Conservation (phyloP, 2,329 filamentous ascomycete genomes). For the Neoascochyta sp. region DNA sequence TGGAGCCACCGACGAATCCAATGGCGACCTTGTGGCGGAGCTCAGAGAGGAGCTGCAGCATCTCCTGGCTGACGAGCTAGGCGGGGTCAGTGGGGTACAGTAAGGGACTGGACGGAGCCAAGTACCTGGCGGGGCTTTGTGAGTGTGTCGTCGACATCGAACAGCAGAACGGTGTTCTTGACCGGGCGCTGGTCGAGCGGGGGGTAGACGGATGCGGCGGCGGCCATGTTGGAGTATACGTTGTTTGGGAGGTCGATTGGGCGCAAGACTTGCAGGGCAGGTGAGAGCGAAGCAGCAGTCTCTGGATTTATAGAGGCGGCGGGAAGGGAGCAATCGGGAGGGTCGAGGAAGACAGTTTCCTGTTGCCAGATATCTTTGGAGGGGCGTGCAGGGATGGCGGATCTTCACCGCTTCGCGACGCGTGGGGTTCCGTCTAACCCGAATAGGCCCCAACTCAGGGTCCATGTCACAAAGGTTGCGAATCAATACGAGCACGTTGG, state of each 20-base stretch:
- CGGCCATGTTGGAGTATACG: conserved; percentile 32
- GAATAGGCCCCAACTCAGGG: conserved; percentile 7
- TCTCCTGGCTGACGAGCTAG: conserved; percentile 70
- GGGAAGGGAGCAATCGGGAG: conserved; percentile 8
- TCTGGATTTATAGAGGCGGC: conserved; percentile 1
- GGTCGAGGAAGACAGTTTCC: conserved; percentile 5
- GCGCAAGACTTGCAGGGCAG: neutral
- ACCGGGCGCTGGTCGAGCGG: conserved; percentile 78
- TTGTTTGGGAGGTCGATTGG: neutral
- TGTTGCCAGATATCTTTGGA: conserved; percentile 14
- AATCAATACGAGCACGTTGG: too few relatives aligned
- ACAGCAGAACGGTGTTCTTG: conserved; percentile 90
- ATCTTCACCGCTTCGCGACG: conserved; percentile 18
- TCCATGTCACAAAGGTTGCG: too few relatives aligned
- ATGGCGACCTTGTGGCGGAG: conserved; percentile 86
- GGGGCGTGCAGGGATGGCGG: conserved; percentile 18
- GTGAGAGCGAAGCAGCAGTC: neutral
- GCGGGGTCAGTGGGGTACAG: too few relatives aligned
- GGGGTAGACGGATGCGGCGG: conserved; percentile 56
- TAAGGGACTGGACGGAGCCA: too few relatives aligned
- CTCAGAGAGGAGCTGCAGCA: conserved; percentile 72
- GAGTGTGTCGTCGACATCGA: conserved; percentile 93
- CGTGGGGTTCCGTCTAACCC: conserved; percentile 19
- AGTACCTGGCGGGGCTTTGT: conserved; percentile 76
- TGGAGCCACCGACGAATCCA: conserved; percentile 88